A percentile compares a stretch with the other conserved stretches of the same genome.
These are phyloP conservation scores for Nigrospora sphaerica DNA, from an alignment of 2,329 filamentous ascomycete species.

Conservation along the genomic window DNA sequence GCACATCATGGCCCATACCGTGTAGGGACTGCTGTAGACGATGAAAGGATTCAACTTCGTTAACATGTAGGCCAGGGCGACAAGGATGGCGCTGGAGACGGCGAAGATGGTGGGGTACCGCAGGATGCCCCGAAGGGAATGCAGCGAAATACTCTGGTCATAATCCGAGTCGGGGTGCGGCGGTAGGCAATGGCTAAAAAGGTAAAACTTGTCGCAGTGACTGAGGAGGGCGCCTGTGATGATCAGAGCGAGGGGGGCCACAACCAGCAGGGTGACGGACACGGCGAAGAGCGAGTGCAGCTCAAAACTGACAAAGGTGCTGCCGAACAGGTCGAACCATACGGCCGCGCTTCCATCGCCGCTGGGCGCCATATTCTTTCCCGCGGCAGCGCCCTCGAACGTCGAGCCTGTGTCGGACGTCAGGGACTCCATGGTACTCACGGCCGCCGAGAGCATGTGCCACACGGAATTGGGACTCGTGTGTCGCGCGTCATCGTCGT, in stretches of 20 bases:
- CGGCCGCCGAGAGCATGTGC: slow-evolving; percentile 84
- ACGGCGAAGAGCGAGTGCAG: slow-evolving; percentile 78
- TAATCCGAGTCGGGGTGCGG: slow-evolving; percentile 49
- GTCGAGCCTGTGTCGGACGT: slow-evolving; percentile 55
- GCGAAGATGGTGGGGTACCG: slow-evolving; percentile 69
- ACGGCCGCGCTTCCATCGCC: slow-evolving; percentile 62
- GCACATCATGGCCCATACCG: slow-evolving; percentile 78
- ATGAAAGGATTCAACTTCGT: slow-evolving; percentile 79
- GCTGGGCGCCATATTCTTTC: slow-evolving; percentile 52
- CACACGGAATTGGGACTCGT: slow-evolving; percentile 63
- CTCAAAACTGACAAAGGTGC: slow-evolving; percentile 65
- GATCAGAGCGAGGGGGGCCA: slow-evolving; percentile 66
- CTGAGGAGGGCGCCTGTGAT: slow-evolving; percentile 59
- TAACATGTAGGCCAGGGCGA: slow-evolving; percentile 65
- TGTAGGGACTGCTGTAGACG: slow-evolving; percentile 74
- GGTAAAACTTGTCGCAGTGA: slow-evolving; percentile 73
- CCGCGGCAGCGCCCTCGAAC: slow-evolving; percentile 50
- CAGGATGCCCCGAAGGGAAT: slow-evolving; percentile 73
- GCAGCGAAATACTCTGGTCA: slow-evolving; percentile 49
- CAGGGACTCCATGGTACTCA: slow-evolving; percentile 64
- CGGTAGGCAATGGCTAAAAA: slow-evolving; percentile 57
- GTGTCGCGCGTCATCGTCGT: slow-evolving; percentile 74
- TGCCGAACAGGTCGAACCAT: slow-evolving; percentile 87
- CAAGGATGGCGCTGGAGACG: slow-evolving; percentile 54
- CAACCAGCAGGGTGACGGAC: slow-evolving; percentile 72